Evolutionary conservation across 2,329 filamentous ascomycete species (phyloP).

Genomic region (Ophiosphaerella herpotricha): DNA sequence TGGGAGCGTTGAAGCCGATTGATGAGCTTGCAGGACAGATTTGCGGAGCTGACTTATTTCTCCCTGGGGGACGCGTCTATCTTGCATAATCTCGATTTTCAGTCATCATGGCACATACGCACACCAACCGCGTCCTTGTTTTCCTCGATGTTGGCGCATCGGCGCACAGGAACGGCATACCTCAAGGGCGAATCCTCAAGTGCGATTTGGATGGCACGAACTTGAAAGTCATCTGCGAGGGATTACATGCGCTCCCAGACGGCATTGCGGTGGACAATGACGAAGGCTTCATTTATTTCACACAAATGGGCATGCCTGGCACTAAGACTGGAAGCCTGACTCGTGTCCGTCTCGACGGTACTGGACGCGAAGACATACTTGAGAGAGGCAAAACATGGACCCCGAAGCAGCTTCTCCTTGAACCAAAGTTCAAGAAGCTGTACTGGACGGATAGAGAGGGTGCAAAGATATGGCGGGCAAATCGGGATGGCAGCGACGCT

Average conservation of each 20-base stretch:
- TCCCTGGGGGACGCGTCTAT: too few species aligned
- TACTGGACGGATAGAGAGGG: constrained; percentile 50
- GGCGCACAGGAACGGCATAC: too few species aligned
- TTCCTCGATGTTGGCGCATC: too few species aligned
- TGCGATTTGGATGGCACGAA: too few species aligned
- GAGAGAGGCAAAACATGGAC: constrained; percentile 49
- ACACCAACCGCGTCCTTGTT: too few species aligned
- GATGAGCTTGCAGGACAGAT: too few species aligned
- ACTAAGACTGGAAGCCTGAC: constrained; percentile 50
- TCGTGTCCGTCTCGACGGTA: constrained; percentile 57
- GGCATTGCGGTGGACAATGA: constrained; percentile 35
- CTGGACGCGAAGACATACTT: constrained; percentile 51
- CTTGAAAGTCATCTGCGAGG: too few species aligned
- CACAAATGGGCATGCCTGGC: constrained; percentile 22
- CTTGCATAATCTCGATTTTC: too few species aligned
- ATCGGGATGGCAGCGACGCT: constrained; percentile 14
- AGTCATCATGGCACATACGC: too few species aligned
- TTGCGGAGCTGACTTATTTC: too few species aligned
- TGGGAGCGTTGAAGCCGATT: too few species aligned
- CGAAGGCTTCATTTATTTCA: constrained; percentile 37
- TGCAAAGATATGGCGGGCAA: constrained; percentile 42
- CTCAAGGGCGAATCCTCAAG: too few species aligned
- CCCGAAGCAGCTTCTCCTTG: constrained; percentile 47
- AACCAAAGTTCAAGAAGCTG: constrained; percentile 8
- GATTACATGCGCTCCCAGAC: constrained; percentile 25